Percentiles rank a stretch among this genome's conserved stretches.
Conservation (phyloP, 768 basidiomycete genomes). For the Termitomyces sp. region DNA sequence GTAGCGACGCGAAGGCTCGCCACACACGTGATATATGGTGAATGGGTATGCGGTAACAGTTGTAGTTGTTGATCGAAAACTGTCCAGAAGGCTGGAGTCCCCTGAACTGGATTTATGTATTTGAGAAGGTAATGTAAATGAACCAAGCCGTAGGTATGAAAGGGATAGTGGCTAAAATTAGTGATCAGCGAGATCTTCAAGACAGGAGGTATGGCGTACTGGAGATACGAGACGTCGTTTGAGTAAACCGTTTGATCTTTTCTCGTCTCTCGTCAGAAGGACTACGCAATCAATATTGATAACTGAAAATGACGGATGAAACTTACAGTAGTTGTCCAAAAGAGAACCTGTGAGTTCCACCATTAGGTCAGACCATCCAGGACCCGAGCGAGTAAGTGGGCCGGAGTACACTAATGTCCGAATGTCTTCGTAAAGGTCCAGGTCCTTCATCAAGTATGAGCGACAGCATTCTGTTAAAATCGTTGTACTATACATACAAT, state of each 20-base stretch:
- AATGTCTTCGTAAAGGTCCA: slow-evolving; percentile 77
- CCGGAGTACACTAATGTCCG: slow-evolving; percentile 71
- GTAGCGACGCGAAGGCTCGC: slow-evolving; percentile 55
- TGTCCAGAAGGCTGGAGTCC: slow-evolving; percentile 54
- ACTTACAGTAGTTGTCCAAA: slow-evolving; percentile 75
- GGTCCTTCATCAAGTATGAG: slow-evolving; percentile 48
- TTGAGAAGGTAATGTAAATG: slow-evolving; percentile 59
- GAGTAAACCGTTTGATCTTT: slow-evolving; percentile 39
- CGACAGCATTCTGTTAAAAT: neutral
- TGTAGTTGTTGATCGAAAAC: slow-evolving; percentile 46
- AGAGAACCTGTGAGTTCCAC: slow-evolving; percentile 62
- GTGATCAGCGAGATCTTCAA: neutral
- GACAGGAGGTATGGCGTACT: slow-evolving; percentile 36
- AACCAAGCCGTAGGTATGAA: slow-evolving; percentile 70
- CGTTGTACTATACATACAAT: slow-evolving; percentile 48
- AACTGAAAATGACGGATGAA: neutral
- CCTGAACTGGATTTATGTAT: slow-evolving; percentile 60
- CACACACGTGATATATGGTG: slow-evolving; percentile 68
- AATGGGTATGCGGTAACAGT: slow-evolving; percentile 68
- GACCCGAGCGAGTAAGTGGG: slow-evolving; percentile 59
- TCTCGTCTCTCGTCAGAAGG: slow-evolving; percentile 61
- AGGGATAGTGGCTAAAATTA: slow-evolving; percentile 67
- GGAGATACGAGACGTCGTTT: slow-evolving; percentile 60
- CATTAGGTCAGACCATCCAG: slow-evolving; percentile 76
- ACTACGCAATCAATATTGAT: slow-evolving; percentile 36